Evolutionary conservation across 2,329 filamentous ascomycete genomes (phyloP).

Genomic region (Ophiostoma novo-ulmi): DNA sequence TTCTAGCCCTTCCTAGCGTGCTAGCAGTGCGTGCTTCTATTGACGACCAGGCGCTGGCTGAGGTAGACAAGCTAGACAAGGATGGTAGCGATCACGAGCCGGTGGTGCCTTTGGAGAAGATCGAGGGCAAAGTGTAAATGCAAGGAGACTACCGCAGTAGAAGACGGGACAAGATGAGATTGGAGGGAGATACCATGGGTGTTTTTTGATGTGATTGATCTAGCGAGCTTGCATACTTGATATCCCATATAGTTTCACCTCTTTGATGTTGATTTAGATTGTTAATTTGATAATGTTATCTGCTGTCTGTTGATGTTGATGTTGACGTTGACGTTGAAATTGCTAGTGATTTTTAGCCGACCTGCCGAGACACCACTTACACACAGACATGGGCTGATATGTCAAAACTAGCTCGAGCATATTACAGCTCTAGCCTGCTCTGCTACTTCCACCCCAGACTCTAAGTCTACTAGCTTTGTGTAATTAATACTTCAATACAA

Average conservation of each 20-base stretch:
- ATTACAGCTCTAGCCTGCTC: too few relatives aligned
- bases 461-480: background rate
- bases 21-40: slow-evolving; percentile 36
- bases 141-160: too few relatives aligned
- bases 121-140: background rate
- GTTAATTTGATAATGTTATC: too few relatives aligned
- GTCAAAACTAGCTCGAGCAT: background rate
- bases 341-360: background rate
- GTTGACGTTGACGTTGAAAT: too few relatives aligned
- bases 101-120: background rate
- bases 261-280: too few relatives aligned
- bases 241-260: too few relatives aligned
- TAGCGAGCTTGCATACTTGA: background rate
- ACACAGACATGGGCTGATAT: background rate
- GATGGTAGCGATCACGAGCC: background rate
- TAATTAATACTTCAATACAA: background rate
- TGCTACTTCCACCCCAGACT: background rate
- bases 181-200: background rate
- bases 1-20: slow-evolving; percentile 42
- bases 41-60: slow-evolving; percentile 30
- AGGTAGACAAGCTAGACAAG: slow-evolving; percentile 6
- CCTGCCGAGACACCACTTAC: background rate
- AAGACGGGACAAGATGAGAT: background rate
- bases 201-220: too few relatives aligned
- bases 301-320: too few relatives aligned